Base-by-base conservation (phyloP, 805 yeast genomes). In the Candida boidinii region DNA sequence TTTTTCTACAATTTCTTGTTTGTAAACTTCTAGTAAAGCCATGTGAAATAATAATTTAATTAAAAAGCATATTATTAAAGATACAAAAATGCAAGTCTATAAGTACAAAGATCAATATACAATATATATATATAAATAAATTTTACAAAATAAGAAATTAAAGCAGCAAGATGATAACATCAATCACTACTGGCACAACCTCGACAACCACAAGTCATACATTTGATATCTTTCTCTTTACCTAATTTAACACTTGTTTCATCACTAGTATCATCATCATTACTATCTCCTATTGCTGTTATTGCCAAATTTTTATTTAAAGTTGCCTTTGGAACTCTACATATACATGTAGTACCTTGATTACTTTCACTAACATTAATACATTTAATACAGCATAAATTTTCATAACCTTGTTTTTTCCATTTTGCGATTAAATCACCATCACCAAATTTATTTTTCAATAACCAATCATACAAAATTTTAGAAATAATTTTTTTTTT, bases 141-240 rank as follows among this genome's bases (percentile, higher is more conserved):
- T n/a, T n/a, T n/a, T n/a, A n/a, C n/a, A n/a, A n/a, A n/a, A n/a
- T n/a, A n/a, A n/a, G n/a, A n/a, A n/a, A n/a, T n/a, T n/a, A n/a
- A n/a, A n/a, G n/a, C n/a, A n/a, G n/a, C 5, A 12, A 13, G 13
- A 30, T 17, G 10, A 9, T 19, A 7, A 17, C 4, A 12, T 55
- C 49, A 83, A 49, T 82, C 92, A 14, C 75, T 67, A 47, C 87
- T 79, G 2, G 90, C 73, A 51, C 95, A 85, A 5, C 95, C 95
- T 39, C 68, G 61, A 46, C 95, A 85, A 0, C 95, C 95, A 62
- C 95, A 85, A 20, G 78, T 81, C 5, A 79, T 66, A 53, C 94
- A 85, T 42, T 77, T 70, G 11, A 70, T 60, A 38, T 38, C 49
- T 27, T 39, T 46, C 12, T 39, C 49, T 3, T 47, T 54, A 4